Base-by-base conservation (phyloP, 495 filamentous ascomycete genomes). In the Penicillium bialowiezense region DNA sequence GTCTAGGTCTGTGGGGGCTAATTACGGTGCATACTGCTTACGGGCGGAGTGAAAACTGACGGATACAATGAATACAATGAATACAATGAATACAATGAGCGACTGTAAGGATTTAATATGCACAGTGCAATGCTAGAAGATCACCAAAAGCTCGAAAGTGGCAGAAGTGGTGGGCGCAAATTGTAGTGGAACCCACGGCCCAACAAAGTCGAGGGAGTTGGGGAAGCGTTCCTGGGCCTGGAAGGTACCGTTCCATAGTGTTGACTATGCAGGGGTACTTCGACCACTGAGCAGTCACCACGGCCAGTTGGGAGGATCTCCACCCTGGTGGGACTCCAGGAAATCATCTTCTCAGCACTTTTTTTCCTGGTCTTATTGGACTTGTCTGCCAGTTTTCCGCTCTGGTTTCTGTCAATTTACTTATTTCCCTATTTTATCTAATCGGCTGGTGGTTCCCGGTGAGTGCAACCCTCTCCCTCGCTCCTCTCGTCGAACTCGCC, bases 161-260 rank as follows among this genome's bases (percentile, higher is more conserved):
- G 17, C 20, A 38, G 43, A 45, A 52, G 45, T 55, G 53, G 51
- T 37, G 42, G 17, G 26, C 52, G 17, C 14, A 13, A 17, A 51
- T 54, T 50, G 50, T 44, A 46, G 55, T 58, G 55, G 55, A 58
- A 51, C 54, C 43, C 45, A n/a, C n/a, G 41, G 56, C 62, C 54
- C 59, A 60, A 59, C 60, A 61, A 60, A 58, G 50, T 42, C 31
- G 13, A 36, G 51, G 43, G 36, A 54, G 53, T 57, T 58, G 52
- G 54, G 54, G 58, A 40, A 54, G 41, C 15, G 40, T 47, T 38
- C 37, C 33, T 39, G 32, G 37, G 3, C 24, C 14, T 28, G 24
- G 31, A 4, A 58, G 12, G 56, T 59, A 59, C 52, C 52, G 15
- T 4, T 5, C 21, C 43, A 56, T 46, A 50, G 31, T 61, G 23